Evolutionary conservation across 2,329 filamentous ascomycete species (phyloP), one percentile per base, ranked within the genome.

Genomic region (Claviceps fusiformis): DNA sequence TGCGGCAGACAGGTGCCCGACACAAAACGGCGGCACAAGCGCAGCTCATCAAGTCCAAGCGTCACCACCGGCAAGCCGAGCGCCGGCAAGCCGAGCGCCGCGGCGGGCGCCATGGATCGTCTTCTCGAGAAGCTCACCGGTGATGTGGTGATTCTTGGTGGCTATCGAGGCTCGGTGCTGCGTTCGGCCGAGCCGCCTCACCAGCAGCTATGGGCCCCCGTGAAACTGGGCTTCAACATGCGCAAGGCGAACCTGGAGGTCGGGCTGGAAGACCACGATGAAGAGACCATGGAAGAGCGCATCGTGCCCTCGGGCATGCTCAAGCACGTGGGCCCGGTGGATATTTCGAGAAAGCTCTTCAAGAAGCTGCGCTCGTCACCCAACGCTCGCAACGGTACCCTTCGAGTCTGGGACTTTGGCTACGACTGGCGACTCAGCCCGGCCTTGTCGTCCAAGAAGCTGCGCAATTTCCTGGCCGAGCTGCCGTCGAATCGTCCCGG

Each of bases 361-460:
- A 91, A 88, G 65, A 83, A 86, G 55, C 69, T 95, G 24, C 78
- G 81, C 52, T 83, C 85, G 37, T 87, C 81, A 60, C 82, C 89
- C 13, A 95, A 95, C 63, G 82, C 81, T 1, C 78, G 80, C 53
- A 76, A 73, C 4, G 89, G 88, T 8, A 85, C 79, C 59, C 72
- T 96, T 6, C 78, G 89, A 50, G 79, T 95, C 0, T 90, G 90
- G 75, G 86, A 96, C 62, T 97, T 92, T 65, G 90, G 91, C 19
- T 97, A 95, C 63, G 92, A 97, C 70, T 97, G 92, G 92, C 80
- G 92, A 17, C 73, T 96, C 44, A 93, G 88, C 59, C 92, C 92
- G 0, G 80, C 85, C 63, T 73, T 89, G 0, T 77, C 93, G 0
- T 90, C 87, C 3, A 75, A 76, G 49, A 81, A 81, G 58, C 73